Evolutionary conservation across 2,329 filamentous ascomycete species (phyloP).

Genomic region (Ophiocordyceps camponoti-rufipedis): DNA sequence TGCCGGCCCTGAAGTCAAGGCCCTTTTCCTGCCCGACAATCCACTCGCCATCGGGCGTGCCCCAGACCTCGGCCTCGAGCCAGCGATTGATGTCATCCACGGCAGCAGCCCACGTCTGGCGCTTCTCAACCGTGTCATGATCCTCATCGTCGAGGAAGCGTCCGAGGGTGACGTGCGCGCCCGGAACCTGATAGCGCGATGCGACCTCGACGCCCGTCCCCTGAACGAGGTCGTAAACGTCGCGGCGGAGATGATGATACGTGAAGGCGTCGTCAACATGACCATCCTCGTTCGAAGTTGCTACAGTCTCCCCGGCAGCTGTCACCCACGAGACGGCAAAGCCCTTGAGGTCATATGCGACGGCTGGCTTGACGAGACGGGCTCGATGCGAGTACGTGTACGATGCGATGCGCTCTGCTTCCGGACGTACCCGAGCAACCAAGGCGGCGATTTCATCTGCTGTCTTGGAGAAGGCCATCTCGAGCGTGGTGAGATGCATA

Average conservation of each 20-base stretch:
- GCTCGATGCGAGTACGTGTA: conserved; percentile 50
- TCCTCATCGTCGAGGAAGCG: conserved; percentile 57
- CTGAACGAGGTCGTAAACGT: conserved; percentile 47
- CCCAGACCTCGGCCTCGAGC: conserved; percentile 57
- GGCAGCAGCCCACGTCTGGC: conserved; percentile 44
- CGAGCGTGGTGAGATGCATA: conserved; percentile 73
- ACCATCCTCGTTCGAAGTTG: conserved; percentile 16
- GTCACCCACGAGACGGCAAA: conserved; percentile 79
- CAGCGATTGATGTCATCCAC: conserved; percentile 65
- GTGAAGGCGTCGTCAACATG: conserved; percentile 49
- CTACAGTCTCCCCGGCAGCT: conserved; percentile 40
- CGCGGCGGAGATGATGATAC: conserved; percentile 77
- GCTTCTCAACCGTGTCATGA: conserved; percentile 36
- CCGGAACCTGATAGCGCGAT: conserved; percentile 74
- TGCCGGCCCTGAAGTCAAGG: conserved; percentile 55
- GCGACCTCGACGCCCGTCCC: conserved; percentile 49
- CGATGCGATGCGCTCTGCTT: conserved; percentile 41
- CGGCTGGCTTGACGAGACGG: conserved; percentile 61
- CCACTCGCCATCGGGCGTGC: conserved; percentile 50
- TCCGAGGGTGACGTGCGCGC: conserved; percentile 74
- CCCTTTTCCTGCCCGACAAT: conserved; percentile 73
- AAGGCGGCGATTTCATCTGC: conserved; percentile 47
- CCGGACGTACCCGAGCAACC: conserved; percentile 35
- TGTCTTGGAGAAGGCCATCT: conserved; percentile 67
- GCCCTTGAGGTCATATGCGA: conserved; percentile 74